phyloP scores from a whole-genome alignment of 169 alveolate species.

The Cryptosporidium sp. region DNA sequence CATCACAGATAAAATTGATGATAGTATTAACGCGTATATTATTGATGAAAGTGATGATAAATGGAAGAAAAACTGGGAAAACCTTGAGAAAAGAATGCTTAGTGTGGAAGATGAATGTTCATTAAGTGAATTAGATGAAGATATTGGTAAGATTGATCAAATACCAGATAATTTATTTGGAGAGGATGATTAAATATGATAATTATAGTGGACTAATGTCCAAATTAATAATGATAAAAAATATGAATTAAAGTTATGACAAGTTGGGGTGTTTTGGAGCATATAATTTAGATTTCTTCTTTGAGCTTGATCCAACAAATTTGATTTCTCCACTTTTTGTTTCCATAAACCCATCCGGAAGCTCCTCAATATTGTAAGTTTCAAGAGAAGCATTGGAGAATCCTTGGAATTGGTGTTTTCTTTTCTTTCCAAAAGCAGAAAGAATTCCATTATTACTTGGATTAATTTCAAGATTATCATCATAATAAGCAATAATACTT shows the following conservation, averaged over 20 bases:
- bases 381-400: conserved; percentile 19
- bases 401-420: conserved; percentile 34
- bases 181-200: background rate
- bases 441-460: conserved; percentile 58
- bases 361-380: conserved; percentile 52
- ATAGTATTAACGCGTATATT: background rate
- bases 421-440: conserved; percentile 26
- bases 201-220: background rate
- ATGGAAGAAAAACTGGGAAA: conserved; percentile 21
- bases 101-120: background rate
- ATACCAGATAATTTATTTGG: conserved; percentile 4
- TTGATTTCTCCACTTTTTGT: conserved; percentile 72
- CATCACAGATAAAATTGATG: background rate
- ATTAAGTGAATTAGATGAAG: background rate
- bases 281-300: conserved; percentile 22
- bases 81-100: background rate
- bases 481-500: conserved; percentile 33
- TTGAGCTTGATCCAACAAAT: conserved; percentile 44
- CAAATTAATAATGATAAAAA: no score
- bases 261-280: conserved; percentile 40
- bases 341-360: conserved; percentile 66
- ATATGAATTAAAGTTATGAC: no score
- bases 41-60: background rate
- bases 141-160: background rate
- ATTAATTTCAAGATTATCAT: conserved; percentile 11